These are phyloP conservation scores for Colletotrichum sp. DNA, from an alignment of 2,329 filamentous ascomycete species.

Conservation along the genomic window DNA sequence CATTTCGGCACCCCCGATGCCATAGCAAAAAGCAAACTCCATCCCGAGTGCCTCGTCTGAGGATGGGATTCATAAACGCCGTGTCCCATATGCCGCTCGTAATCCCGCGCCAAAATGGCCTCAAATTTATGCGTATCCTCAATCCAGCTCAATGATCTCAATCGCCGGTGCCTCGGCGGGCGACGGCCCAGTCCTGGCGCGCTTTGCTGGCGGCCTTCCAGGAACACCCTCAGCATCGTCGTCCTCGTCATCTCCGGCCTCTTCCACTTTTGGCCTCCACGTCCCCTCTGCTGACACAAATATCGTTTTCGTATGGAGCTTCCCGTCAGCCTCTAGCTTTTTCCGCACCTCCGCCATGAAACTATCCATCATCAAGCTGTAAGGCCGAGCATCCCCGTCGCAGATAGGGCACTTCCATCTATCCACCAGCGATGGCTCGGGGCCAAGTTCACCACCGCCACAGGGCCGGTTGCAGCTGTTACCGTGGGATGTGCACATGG, in stretches of 20 bases:
- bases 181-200: neutral
- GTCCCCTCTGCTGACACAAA: conserved; percentile 32
- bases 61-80: neutral
- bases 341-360: conserved; percentile 71
- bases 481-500: conserved; percentile 39
- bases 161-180: neutral
- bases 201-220: conserved; percentile 8
- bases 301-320: conserved; percentile 33
- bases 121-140: neutral
- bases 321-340: conserved; percentile 44
- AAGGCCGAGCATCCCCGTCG: conserved; percentile 75
- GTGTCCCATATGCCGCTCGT: neutral
- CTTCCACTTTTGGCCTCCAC: conserved; percentile 37
- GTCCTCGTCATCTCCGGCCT: conserved; percentile 29
- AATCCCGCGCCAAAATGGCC: neutral
- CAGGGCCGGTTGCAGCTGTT: conserved; percentile 42
- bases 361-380: conserved; percentile 72
- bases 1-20: conserved; percentile 10
- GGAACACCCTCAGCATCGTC: neutral
- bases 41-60: neutral
- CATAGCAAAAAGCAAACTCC: neutral
- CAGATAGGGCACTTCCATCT: conserved; percentile 91
- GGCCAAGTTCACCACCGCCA: neutral
- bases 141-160: conserved; percentile 22
- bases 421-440: conserved; percentile 65